phyloP scores from a whole-genome alignment of 164 flowering plant genomes.

The Santalum album region DNA sequence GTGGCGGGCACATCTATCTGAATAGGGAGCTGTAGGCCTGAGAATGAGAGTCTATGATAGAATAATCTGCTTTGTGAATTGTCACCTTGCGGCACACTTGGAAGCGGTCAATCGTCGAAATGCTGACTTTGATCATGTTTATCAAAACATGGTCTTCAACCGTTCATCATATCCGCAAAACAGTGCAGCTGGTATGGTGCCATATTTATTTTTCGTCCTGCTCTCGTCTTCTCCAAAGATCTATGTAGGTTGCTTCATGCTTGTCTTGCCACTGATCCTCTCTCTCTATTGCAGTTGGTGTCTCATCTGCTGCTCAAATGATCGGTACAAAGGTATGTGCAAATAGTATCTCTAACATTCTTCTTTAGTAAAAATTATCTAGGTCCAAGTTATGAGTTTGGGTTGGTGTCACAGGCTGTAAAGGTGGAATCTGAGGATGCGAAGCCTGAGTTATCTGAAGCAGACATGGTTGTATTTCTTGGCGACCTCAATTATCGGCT shows the following conservation, averaged over 20 bases:
- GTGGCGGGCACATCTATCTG: not conserved
- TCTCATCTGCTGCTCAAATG: constrained; percentile 46
- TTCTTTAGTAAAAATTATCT: not conserved
- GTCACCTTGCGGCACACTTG: constrained; percentile 97
- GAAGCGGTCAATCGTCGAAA: constrained; percentile 95
- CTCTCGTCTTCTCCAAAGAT: constrained; percentile 38
- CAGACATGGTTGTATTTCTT: constrained; percentile 82
- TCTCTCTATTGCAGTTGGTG: constrained; percentile 65
- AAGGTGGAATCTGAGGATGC: constrained; percentile 38
- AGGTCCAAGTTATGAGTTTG: too few species aligned
- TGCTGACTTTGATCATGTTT: constrained; percentile 94
- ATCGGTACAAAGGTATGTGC: constrained; percentile 50
- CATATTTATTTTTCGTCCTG: constrained; percentile 26
- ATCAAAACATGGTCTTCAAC: constrained; percentile 62
- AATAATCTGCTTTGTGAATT: constrained; percentile 84
- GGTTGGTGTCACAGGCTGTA: constrained; percentile 23
- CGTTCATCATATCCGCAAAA: constrained; percentile 51
- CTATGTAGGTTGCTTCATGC: constrained; percentile 53
- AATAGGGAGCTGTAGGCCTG: constrained; percentile 96
- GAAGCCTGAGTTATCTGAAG: constrained; percentile 78
- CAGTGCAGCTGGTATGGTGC: constrained; percentile 67
- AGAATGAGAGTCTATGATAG: constrained; percentile 89
- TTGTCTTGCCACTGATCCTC: constrained; percentile 53
- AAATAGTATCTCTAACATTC: not conserved
- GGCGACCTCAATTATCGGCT: constrained; percentile 98